Conservation (phyloP, 208 protist species). For the Endotrypanum monterogeii region DNA sequence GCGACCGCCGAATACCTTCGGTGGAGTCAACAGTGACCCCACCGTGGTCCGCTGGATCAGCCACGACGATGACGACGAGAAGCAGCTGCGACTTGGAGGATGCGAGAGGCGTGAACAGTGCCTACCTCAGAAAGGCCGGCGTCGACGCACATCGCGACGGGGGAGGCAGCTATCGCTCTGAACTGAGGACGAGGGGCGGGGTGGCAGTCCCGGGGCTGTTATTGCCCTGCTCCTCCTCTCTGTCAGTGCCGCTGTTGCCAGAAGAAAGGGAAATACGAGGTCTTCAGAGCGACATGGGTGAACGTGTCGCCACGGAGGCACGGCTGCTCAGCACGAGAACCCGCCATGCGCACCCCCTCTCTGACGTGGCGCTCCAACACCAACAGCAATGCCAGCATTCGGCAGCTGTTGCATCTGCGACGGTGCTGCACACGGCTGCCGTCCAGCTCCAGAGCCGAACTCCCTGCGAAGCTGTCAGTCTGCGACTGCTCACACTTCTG, state of each 20-base stretch:
- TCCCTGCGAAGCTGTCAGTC: slow-evolving; percentile 23
- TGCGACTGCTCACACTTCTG: slow-evolving; percentile 37
- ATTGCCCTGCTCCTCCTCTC: slow-evolving; percentile 8
- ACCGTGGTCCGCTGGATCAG: slow-evolving; percentile 14
- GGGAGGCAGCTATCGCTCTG: not conserved
- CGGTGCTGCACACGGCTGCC: slow-evolving; percentile 19
- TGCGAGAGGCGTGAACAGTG: slow-evolving; percentile 4
- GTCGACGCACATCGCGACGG: not conserved
- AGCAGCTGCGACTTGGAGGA: slow-evolving; percentile 11
- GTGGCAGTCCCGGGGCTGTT: slow-evolving; percentile 12
- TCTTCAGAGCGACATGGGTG: not conserved
- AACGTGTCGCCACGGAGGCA: not conserved
- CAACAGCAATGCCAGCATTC: not conserved
- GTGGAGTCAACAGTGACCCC: not conserved
- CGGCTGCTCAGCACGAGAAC: not conserved
- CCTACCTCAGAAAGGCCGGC: not conserved
- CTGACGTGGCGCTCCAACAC: not conserved
- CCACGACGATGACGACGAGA: slow-evolving; percentile 1
- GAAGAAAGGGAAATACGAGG: not conserved
- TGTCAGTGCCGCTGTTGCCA: not conserved
- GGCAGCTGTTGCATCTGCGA: not conserved
- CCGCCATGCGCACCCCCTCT: not conserved
- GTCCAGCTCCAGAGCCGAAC: slow-evolving; percentile 16
- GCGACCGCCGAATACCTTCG: not conserved
- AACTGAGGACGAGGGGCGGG: slow-evolving; percentile 13